phyloP scores from a whole-genome alignment of 1,284 basidiomycete genomes.

The Earliella scabrosa region DNA sequence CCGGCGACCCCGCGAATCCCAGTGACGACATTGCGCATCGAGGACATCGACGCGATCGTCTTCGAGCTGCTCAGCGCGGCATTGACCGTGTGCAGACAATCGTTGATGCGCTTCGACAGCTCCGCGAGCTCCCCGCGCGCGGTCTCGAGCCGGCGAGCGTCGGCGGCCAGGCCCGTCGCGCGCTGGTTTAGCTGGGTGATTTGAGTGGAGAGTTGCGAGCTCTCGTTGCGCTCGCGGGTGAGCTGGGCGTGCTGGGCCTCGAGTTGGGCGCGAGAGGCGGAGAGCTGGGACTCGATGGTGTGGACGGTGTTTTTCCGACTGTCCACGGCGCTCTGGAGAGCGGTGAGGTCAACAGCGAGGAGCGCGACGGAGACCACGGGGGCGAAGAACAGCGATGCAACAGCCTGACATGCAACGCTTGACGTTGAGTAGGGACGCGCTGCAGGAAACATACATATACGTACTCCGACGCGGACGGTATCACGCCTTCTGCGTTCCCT shows the following conservation, averaged over 20 bases:
- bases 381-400: slow-evolving; percentile 1
- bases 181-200: background rate
- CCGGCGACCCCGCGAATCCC: slow-evolving; percentile 7
- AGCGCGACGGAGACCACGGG: slow-evolving; percentile 1
- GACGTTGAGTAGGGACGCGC: too few species aligned
- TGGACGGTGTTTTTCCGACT: background rate
- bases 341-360: background rate
- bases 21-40: slow-evolving; percentile 12
- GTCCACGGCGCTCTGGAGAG: background rate
- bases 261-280: background rate
- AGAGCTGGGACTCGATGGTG: slow-evolving; percentile 3
- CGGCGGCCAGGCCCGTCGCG: background rate
- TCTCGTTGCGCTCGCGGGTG: background rate
- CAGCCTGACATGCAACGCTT: background rate
- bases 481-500: background rate
- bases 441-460: too few species aligned
- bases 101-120: slow-evolving; percentile 13
- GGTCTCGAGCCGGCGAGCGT: background rate
- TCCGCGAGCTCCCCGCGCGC: slow-evolving; percentile 3
- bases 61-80: slow-evolving; percentile 14
- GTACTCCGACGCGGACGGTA: slow-evolving; percentile 1
- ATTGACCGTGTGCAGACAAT: slow-evolving; percentile 9
- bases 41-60: slow-evolving; percentile 1
- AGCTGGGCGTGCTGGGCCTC: slow-evolving; percentile 1
- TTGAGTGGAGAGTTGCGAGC: background rate